phyloP scores from a whole-genome alignment of 257 asterid species.

The Plectranthus barbatus region DNA sequence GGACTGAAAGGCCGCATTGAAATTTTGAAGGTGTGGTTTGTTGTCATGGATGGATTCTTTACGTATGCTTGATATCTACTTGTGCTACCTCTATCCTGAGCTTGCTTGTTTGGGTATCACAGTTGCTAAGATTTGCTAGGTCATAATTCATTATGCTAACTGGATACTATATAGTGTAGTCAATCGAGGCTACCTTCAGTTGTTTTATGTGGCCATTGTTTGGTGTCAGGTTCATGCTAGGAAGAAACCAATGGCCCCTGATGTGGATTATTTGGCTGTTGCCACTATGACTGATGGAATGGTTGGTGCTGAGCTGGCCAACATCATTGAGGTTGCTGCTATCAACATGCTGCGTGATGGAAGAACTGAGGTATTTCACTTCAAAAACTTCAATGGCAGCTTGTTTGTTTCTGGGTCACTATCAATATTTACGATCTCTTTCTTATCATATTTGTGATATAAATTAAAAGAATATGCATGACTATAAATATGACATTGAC shows the following conservation, averaged over 20 bases:
- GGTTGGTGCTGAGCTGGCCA: constrained; percentile 99
- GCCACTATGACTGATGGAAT: constrained; percentile 84
- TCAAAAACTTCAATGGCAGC: not conserved
- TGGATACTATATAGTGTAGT: not conserved
- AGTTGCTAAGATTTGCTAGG: not conserved
- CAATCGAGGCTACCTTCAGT: not conserved
- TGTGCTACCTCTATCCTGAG: not conserved
- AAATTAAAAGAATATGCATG: not conserved
- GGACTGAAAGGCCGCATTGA: constrained; percentile 86
- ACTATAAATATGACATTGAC: not conserved
- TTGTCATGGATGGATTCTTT: constrained; percentile 8
- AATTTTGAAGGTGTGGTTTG: constrained; percentile 61
- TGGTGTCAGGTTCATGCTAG: constrained; percentile 83
- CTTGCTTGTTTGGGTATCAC: not conserved
- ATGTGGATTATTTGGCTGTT: constrained; percentile 82
- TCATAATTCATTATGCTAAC: not conserved
- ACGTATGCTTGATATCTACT: not conserved
- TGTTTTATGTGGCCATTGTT: not conserved
- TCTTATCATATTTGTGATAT: too few relatives aligned
- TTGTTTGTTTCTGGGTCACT: not conserved
- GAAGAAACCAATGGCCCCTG: constrained; percentile 87
- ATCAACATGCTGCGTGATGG: constrained; percentile 89
- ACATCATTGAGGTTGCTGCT: constrained; percentile 94
- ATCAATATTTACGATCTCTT: not conserved
- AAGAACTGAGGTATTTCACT: constrained; percentile 66